Conservation (phyloP, 129 eudicot genomes). For the Pseudognaphalium luteoalbum region DNA sequence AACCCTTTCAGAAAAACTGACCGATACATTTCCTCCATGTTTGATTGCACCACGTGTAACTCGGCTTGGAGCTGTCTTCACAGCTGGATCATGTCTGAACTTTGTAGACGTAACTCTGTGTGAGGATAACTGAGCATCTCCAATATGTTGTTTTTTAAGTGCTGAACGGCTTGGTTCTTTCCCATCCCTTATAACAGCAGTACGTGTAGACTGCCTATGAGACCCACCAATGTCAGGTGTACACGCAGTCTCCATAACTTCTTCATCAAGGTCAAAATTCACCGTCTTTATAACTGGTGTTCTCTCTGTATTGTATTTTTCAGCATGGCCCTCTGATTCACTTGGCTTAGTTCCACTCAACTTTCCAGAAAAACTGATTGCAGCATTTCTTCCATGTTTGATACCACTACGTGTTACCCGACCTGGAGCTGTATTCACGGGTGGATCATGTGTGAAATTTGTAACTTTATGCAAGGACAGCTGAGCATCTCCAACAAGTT, state of each 20-base stretch:
- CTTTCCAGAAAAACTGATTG: neutral
- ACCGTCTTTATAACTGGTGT: slow-evolving; percentile 12
- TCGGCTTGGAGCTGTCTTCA: neutral
- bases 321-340: slow-evolving; percentile 10
- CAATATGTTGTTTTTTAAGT: slow-evolving; percentile 13
- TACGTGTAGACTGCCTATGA: slow-evolving; percentile 26
- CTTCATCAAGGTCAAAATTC: slow-evolving; percentile 4
- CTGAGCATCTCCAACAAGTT: slow-evolving; percentile 3
- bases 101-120: slow-evolving; percentile 1
- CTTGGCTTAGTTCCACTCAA: slow-evolving; percentile 11
- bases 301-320: slow-evolving; percentile 6
- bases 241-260: slow-evolving; percentile 5
- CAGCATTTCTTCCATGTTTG: neutral
- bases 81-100: neutral
- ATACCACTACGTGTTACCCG: neutral
- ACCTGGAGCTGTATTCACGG: neutral
- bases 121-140: neutral
- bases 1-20: slow-evolving; percentile 14
- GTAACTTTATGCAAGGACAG: neutral
- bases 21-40: neutral
- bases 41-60: neutral
- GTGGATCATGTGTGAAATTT: neutral
- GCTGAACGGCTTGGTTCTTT: slow-evolving; percentile 24
- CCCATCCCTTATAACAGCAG: slow-evolving; percentile 28
- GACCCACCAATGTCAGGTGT: slow-evolving; percentile 26